These are phyloP conservation scores for Termitomyces sp. DNA, from an alignment of 768 basidiomycete species.

Conservation along the genomic window DNA sequence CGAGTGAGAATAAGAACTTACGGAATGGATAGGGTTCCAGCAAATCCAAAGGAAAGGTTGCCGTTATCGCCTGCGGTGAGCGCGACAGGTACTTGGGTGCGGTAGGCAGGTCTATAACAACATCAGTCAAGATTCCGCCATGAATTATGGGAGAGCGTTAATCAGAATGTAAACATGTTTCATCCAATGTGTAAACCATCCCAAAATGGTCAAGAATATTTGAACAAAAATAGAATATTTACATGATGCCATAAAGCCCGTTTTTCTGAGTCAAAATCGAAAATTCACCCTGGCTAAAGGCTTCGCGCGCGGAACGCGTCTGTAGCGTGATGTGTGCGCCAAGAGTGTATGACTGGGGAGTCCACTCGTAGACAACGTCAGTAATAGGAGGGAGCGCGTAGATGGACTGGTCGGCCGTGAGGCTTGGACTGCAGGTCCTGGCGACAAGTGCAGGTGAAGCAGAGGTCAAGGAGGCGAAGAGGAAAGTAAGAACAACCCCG, in stretches of 20 bases:
- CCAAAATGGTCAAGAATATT: not conserved
- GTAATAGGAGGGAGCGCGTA: constrained; percentile 13
- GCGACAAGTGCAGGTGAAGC: constrained; percentile 26
- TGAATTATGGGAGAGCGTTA: not conserved
- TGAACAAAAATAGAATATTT: not conserved
- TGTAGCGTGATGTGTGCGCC: constrained; percentile 13
- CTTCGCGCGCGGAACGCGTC: not conserved
- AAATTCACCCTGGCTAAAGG: constrained; percentile 12
- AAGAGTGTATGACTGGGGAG: constrained; percentile 4
- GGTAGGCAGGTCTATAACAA: constrained; percentile 7
- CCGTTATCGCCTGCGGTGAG: constrained; percentile 13
- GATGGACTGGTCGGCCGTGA: constrained; percentile 14
- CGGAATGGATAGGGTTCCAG: constrained; percentile 3
- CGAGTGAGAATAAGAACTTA: not conserved
- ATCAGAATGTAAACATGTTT: not conserved
- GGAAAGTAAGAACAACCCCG: not conserved
- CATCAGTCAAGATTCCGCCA: not conserved
- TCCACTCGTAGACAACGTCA: constrained; percentile 14
- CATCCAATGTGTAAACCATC: no score
- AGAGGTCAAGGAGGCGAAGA: constrained; percentile 14
- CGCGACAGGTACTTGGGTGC: constrained; percentile 6
- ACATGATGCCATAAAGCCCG: constrained; percentile 16
- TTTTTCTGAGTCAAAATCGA: constrained; percentile 14
- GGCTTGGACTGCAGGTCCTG: constrained; percentile 13
- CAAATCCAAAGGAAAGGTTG: constrained; percentile 7